Conservation (phyloP, 108 stramenopile species). For the Skeletonema potamos region DNA sequence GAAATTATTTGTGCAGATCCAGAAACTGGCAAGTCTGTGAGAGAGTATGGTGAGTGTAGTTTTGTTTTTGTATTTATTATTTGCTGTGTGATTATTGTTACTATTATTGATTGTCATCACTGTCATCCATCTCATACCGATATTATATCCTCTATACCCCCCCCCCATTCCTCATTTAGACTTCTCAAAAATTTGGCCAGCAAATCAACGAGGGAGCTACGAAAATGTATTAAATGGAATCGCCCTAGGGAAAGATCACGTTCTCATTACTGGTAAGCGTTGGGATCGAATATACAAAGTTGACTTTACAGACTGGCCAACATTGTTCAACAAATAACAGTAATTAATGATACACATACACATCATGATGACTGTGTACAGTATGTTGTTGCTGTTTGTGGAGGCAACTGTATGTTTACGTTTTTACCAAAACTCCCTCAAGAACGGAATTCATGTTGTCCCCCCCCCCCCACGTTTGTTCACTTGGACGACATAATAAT, state of each 20-base stretch:
- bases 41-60: constrained; percentile 76
- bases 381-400: no score
- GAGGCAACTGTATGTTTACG: no score
- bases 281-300: constrained; percentile 82
- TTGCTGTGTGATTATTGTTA: not conserved
- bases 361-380: not conserved
- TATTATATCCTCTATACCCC: not conserved
- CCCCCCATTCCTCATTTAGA: constrained; percentile 44
- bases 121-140: not conserved
- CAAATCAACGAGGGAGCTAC: constrained; percentile 30
- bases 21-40: constrained; percentile 65
- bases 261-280: constrained; percentile 66
- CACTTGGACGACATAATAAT: no score
- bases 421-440: no score
- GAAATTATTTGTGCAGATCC: constrained; percentile 81
- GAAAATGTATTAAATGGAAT: constrained; percentile 89
- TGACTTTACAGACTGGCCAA: constrained; percentile 39
- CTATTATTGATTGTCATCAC: not conserved
- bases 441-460: no score
- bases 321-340: constrained; percentile 10
- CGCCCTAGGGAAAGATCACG: constrained; percentile 70
- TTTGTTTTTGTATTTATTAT: not conserved
- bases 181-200: constrained; percentile 65
- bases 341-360: not conserved
- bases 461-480: no score